Conservation (phyloP, 2,329 filamentous ascomycete species). For the Shiraia sp. region DNA sequence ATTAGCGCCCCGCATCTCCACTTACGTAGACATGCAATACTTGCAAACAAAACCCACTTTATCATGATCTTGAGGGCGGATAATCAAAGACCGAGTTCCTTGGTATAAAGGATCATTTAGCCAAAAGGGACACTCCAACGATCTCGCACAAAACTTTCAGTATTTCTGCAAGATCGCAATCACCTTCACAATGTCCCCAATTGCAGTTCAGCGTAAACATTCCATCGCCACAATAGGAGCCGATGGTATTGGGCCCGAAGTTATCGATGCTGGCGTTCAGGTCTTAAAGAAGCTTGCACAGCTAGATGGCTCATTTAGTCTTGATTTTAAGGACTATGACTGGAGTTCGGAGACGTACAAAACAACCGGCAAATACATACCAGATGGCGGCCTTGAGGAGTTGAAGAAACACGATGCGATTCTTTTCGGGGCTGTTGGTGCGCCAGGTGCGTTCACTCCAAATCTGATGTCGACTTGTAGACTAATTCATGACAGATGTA, state of each 20-base stretch:
- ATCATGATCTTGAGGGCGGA: neutral
- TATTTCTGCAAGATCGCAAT: too few species aligned
- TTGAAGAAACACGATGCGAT: slow-evolving; percentile 67
- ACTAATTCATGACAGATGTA: slow-evolving; percentile 45
- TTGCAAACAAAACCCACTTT: neutral
- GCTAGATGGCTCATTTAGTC: slow-evolving; percentile 59
- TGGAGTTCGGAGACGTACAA: slow-evolving; percentile 71
- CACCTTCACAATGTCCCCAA: slow-evolving; percentile 27
- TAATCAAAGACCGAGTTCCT: too few species aligned
- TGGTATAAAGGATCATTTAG: too few species aligned
- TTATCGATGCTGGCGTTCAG: slow-evolving; percentile 65
- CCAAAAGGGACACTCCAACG: too few species aligned
- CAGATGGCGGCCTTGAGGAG: slow-evolving; percentile 61
- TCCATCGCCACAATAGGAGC: slow-evolving; percentile 60
- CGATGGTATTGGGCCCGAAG: slow-evolving; percentile 71
- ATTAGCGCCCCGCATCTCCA: neutral
- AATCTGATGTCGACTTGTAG: too few species aligned
- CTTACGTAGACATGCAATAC: neutral
- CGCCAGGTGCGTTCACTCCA: slow-evolving; percentile 51
- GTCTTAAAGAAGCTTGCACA: slow-evolving; percentile 61
- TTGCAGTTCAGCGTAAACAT: slow-evolving; percentile 23
- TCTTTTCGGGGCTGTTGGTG: slow-evolving; percentile 70
- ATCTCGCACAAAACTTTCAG: too few species aligned
- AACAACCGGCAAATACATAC: slow-evolving; percentile 67
- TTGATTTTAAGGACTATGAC: slow-evolving; percentile 66